Percentiles rank a stretch among this genome's conserved stretches.
Evolutionary conservation across 352 stramenopile species (phyloP).

Genomic region (Globisporangium echinulatum): DNA sequence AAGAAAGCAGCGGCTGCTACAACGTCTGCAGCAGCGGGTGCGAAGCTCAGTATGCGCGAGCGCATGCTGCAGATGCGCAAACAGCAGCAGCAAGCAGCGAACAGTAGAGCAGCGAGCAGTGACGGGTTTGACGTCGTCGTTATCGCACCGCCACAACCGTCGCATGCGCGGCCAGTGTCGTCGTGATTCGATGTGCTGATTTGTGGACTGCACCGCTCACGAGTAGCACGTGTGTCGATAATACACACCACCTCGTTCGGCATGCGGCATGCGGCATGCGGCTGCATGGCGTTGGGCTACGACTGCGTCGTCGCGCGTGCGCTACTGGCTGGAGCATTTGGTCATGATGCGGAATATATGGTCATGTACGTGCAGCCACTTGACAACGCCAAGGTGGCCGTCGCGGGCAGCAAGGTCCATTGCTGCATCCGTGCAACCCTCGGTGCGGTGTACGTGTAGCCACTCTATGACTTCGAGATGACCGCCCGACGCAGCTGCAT

Average conservation of each 20-base stretch:
- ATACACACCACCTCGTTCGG: too few relatives aligned
- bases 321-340: neutral
- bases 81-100: constrained; percentile 12
- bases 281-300: neutral
- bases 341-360: neutral
- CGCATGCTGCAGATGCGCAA: constrained; percentile 53
- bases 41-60: constrained; percentile 47
- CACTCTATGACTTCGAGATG: too few relatives aligned
- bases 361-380: too few relatives aligned
- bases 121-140: constrained; percentile 9
- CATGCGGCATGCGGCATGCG: too few relatives aligned
- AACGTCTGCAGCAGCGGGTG: neutral
- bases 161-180: neutral
- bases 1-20: constrained; percentile 19
- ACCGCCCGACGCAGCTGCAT: neutral
- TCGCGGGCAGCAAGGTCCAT: too few relatives aligned
- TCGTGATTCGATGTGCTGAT: neutral
- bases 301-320: neutral
- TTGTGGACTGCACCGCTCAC: neutral
- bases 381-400: too few relatives aligned
- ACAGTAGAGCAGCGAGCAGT: constrained; percentile 5
- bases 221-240: constrained; percentile 1
- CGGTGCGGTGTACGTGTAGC: too few relatives aligned
- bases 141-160: neutral
- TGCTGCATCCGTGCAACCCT: too few relatives aligned